Evolutionary conservation across 2,329 filamentous ascomycete genomes (phyloP), one percentile per base, ranked within the genome.

Genomic region (Zasmidium cellare): DNA sequence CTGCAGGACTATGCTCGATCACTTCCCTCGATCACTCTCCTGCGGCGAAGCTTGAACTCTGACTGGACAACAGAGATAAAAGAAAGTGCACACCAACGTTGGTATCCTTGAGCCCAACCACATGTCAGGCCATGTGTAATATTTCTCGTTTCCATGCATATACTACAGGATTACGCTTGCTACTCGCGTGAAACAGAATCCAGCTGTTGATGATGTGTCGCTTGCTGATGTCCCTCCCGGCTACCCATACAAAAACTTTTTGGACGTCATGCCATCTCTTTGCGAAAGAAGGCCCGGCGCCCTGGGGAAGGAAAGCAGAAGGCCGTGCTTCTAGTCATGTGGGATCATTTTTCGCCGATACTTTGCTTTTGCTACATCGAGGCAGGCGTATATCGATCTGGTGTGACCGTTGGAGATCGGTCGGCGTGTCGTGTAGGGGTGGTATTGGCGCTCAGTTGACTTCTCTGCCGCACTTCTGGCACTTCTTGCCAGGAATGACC

Each of bases 401-500:
- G 7, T 14, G 12, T 41, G n/a, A 41, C 35, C 5, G 9, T 25
- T 31, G 3, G 47, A 19, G 18, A 31, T 9, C 28, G 47, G 23
- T 28, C 47, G 23, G 7, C 23, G 25, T 12, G 20, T 50, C 35
- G 35, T 18, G 25, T 6, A 14, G 16, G 35, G 16, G 7, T 41
- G 35, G 35, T 41, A 14, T 3, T n/a, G 28, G 3, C 12, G 35
- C 16, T 55, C 28, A 72, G 51, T 67, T 70, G 51, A 73, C 70
- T 52, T 71, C 68, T 22, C 64, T 67, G n/a, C 67, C 64, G 57
- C 72, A 74, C 35, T 68, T 62, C 24, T 71, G 67, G 55, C 72
- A 74, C 46, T 63, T 61, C 64, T 74, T 74, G 51, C 71, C 71
- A 14, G 68, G 66, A 50, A 74, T 71, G 49, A 74, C 72, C 70